These are phyloP conservation scores for Xerocomus potaroensis DNA, from an alignment of 768 basidiomycete species.

Conservation along the genomic window DNA sequence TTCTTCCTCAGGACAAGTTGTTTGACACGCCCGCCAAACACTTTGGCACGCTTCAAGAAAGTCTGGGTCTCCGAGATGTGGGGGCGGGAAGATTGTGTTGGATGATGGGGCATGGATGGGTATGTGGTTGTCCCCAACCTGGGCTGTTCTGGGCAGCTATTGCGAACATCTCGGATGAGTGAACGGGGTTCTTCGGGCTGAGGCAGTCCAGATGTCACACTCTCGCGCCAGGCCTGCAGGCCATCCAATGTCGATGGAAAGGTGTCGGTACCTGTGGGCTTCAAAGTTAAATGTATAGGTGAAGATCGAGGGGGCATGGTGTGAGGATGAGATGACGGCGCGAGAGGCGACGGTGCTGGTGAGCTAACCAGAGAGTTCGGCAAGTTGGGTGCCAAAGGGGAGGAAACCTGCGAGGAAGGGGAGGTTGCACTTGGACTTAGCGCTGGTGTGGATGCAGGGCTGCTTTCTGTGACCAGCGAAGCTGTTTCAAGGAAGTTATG, in stretches of 20 bases:
- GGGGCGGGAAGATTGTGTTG: neutral
- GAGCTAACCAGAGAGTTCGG: conserved; percentile 14
- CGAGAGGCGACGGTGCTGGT: conserved; percentile 13
- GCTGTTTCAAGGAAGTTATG: conserved; percentile 15
- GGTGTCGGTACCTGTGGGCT: conserved; percentile 28
- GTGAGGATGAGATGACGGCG: conserved; percentile 6
- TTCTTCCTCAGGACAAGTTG: conserved; percentile 19
- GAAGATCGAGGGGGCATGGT: conserved; percentile 14
- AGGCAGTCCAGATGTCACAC: conserved; percentile 14
- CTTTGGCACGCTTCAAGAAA: conserved; percentile 26
- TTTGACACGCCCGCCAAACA: conserved; percentile 27
- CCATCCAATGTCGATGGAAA: conserved; percentile 29
- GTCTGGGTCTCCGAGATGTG: conserved; percentile 12
- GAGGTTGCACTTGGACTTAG: conserved; percentile 19
- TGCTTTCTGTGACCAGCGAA: conserved; percentile 15
- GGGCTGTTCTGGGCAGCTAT: conserved; percentile 6
- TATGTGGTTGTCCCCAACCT: conserved; percentile 3
- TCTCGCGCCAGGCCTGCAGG: conserved; percentile 29
- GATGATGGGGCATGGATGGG: conserved; percentile 8
- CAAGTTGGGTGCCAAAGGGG: conserved; percentile 10
- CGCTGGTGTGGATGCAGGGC: conserved; percentile 23
- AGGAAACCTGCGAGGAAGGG: conserved; percentile 19
- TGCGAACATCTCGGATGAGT: conserved; percentile 4
- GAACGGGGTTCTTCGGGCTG: conserved; percentile 15
- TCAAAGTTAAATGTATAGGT: conserved; percentile 17